These are phyloP conservation scores for Ogataea pini DNA, from an alignment of 805 yeast genomes.

Conservation along the genomic window DNA sequence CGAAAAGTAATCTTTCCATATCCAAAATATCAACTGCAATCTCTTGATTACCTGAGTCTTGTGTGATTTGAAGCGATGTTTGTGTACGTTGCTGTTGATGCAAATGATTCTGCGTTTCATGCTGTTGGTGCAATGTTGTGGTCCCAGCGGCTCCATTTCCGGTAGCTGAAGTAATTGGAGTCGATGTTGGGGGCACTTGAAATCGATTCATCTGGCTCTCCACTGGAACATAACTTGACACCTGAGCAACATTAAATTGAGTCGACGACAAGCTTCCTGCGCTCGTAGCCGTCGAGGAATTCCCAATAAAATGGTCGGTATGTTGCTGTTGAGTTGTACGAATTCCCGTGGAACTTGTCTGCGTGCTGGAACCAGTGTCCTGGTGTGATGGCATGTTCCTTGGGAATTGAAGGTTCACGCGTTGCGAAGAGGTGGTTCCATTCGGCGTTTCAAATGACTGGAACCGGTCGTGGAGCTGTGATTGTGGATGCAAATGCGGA, in stretches of 20 bases:
- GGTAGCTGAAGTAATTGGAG: slow-evolving; percentile 3
- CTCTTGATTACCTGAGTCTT: slow-evolving; percentile 5
- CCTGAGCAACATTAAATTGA: slow-evolving; percentile 12
- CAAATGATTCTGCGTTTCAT: neutral
- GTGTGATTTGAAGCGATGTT: neutral
- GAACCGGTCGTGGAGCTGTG: slow-evolving; percentile 17
- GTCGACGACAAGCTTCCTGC: slow-evolving; percentile 3
- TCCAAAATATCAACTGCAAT: slow-evolving; percentile 26
- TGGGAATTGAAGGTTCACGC: slow-evolving; percentile 7
- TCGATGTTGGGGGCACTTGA: slow-evolving; percentile 1
- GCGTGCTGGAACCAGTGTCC: neutral
- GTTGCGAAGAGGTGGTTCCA: slow-evolving; percentile 9
- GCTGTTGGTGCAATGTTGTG: neutral
- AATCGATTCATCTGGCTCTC: slow-evolving; percentile 8
- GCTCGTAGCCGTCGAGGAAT: slow-evolving; percentile 5
- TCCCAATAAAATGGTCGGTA: slow-evolving; percentile 1
- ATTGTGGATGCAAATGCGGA: neutral
- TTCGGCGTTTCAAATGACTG: slow-evolving; percentile 19
- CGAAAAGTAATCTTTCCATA: slow-evolving; percentile 37
- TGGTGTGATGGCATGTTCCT: slow-evolving; percentile 3
- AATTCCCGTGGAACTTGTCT: neutral
- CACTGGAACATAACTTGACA: slow-evolving; percentile 15
- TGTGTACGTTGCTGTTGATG: neutral
- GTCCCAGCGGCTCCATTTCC: neutral
- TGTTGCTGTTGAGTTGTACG: neutral